These are phyloP conservation scores for Myrica gale DNA, from an alignment of 306 rosid species.

Conservation along the genomic window DNA sequence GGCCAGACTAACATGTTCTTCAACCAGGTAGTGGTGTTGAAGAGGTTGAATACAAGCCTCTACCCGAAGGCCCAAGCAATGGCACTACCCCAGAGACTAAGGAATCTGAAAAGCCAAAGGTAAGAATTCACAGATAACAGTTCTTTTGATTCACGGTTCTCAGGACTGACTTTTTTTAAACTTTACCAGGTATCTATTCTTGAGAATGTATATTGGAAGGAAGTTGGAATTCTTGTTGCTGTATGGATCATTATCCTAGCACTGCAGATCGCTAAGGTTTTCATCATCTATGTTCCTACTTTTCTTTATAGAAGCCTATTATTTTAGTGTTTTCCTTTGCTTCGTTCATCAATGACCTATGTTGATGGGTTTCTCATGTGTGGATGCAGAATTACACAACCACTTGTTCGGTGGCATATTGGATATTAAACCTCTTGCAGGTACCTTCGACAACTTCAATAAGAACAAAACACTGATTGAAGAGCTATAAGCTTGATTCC, in stretches of 20 bases:
- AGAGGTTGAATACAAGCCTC: constrained; percentile 58
- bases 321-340: constrained; percentile 12
- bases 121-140: constrained; percentile 6
- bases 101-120: constrained; percentile 37
- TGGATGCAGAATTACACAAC: constrained; percentile 47
- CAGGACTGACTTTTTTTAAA: constrained; percentile 5
- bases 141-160: neutral
- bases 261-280: constrained; percentile 77
- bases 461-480: neutral
- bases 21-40: constrained; percentile 51
- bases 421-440: constrained; percentile 80
- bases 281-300: neutral
- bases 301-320: neutral
- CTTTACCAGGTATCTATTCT: constrained; percentile 64
- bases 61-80: constrained; percentile 60
- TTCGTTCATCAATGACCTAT: neutral
- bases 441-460: constrained; percentile 31
- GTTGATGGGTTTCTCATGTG: constrained; percentile 1
- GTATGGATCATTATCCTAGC: constrained; percentile 84
- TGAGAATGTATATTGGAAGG: constrained; percentile 80
- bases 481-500: neutral
- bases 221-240: constrained; percentile 68
- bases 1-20: constrained; percentile 5
- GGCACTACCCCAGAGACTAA: constrained; percentile 6
- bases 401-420: constrained; percentile 68